A percentile compares a stretch with the other conserved stretches of the same genome.
Evolutionary conservation across 1,284 basidiomycete species (phyloP).

Genomic region (Vanrija sp.): DNA sequence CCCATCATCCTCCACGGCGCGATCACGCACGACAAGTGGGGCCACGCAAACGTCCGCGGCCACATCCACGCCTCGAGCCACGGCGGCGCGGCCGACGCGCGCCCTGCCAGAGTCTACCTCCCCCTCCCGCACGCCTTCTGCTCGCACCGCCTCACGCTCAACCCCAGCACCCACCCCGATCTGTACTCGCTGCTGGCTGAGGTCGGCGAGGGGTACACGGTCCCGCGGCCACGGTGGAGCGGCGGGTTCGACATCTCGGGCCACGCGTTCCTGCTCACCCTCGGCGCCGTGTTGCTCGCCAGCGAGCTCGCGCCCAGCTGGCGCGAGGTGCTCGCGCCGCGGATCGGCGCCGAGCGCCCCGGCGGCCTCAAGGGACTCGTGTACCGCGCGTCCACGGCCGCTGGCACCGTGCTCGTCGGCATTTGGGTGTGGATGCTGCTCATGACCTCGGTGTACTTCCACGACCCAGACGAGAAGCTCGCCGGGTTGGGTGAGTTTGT

Average conservation of each 20-base stretch:
- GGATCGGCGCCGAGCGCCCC: background rate
- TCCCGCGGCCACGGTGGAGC: constrained; percentile 55
- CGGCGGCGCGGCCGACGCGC: background rate
- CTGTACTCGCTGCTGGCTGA: constrained; percentile 55
- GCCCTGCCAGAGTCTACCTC: constrained; percentile 16
- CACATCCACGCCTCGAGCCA: background rate
- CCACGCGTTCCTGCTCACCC: constrained; percentile 85
- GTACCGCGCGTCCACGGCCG: constrained; percentile 18
- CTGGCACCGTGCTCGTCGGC: constrained; percentile 52
- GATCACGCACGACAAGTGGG: constrained; percentile 14
- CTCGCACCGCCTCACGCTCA: constrained; percentile 55
- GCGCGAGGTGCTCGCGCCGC: constrained; percentile 8
- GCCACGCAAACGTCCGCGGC: background rate
- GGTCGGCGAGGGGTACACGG: constrained; percentile 4
- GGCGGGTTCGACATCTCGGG: constrained; percentile 88
- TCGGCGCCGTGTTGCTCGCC: constrained; percentile 73
- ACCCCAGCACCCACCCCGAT: constrained; percentile 60
- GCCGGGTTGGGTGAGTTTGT: constrained; percentile 68
- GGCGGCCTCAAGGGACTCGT: background rate
- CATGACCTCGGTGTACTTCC: constrained; percentile 86
- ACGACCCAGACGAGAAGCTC: constrained; percentile 80
- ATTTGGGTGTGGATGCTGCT: constrained; percentile 72
- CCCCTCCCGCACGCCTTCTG: constrained; percentile 55
- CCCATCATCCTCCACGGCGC: constrained; percentile 55
- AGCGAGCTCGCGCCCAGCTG: constrained; percentile 62